Conservation (phyloP, 2,329 filamentous ascomycete species). For the Pseudogymnoascus sp. region DNA sequence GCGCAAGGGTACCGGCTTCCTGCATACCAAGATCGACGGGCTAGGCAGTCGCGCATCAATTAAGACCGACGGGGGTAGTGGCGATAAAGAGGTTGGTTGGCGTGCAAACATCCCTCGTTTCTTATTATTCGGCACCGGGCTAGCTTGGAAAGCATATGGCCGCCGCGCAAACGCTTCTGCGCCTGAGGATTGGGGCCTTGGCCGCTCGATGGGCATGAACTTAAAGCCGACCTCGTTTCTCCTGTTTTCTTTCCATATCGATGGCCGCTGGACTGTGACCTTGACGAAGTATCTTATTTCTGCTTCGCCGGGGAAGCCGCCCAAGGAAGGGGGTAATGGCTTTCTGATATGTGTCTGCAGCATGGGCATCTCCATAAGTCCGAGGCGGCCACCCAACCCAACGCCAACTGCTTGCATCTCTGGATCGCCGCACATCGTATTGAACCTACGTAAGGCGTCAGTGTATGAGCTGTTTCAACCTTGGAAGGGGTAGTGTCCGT, state of each 20-base stretch:
- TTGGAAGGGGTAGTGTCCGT: not conserved
- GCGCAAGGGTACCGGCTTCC: constrained; percentile 72
- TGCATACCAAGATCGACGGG: constrained; percentile 82
- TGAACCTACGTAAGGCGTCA: constrained; percentile 39
- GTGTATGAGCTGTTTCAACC: constrained; percentile 15
- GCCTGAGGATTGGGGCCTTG: constrained; percentile 56
- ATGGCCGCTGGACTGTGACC: constrained; percentile 83
- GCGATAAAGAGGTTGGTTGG: constrained; percentile 24
- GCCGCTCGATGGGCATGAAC: constrained; percentile 88
- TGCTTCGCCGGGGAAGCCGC: constrained; percentile 77
- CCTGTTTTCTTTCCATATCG: constrained; percentile 85
- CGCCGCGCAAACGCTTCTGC: constrained; percentile 82
- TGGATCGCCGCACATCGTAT: constrained; percentile 52
- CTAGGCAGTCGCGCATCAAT: constrained; percentile 72
- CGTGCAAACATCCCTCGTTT: constrained; percentile 26
- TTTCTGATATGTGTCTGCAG: constrained; percentile 67
- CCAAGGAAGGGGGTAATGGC: constrained; percentile 81
- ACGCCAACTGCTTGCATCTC: constrained; percentile 47
- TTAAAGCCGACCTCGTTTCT: constrained; percentile 63
- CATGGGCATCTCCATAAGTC: constrained; percentile 55
- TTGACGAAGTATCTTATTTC: constrained; percentile 94
- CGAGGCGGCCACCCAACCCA: constrained; percentile 48
- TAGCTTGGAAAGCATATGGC: constrained; percentile 48
- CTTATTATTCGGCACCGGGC: constrained; percentile 24
- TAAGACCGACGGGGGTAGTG: constrained; percentile 63